These are phyloP conservation scores for Russula griseocarnosa DNA, from an alignment of 768 basidiomycete genomes.

Conservation along the genomic window DNA sequence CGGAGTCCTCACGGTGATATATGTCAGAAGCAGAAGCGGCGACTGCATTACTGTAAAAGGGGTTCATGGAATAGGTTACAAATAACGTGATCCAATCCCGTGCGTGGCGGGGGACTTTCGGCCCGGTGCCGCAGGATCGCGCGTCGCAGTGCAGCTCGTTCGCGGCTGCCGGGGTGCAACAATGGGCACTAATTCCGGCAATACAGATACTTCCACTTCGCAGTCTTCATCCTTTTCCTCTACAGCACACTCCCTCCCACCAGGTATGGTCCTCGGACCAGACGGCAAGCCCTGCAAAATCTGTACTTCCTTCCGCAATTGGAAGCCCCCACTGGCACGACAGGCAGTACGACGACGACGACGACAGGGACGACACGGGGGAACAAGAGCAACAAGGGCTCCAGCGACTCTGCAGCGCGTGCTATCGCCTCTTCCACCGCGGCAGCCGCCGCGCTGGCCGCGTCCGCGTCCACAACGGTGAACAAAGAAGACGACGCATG, in stretches of 20 bases:
- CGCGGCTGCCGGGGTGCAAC: background rate
- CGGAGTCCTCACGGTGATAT: background rate
- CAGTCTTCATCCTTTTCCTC: background rate
- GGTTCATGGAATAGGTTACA: too few species aligned
- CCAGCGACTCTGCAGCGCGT: slow-evolving; percentile 35
- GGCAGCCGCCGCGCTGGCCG: background rate
- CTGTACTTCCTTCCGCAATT: slow-evolving; percentile 75
- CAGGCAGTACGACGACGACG: slow-evolving; percentile 33
- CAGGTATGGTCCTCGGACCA: slow-evolving; percentile 84
- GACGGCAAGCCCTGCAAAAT: slow-evolving; percentile 96
- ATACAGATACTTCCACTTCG: background rate
- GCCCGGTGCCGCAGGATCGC: background rate
- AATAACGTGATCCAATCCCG: too few species aligned
- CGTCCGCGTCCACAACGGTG: slow-evolving; percentile 3
- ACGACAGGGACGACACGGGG: background rate
- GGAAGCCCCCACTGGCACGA: slow-evolving; percentile 42
- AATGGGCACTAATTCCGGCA: background rate
- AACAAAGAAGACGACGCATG: slow-evolving; percentile 40
- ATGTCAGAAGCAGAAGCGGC: too few species aligned
- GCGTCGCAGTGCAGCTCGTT: background rate
- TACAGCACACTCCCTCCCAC: slow-evolving; percentile 45
- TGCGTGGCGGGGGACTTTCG: background rate
- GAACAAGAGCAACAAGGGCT: slow-evolving; percentile 14
- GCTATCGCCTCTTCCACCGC: slow-evolving; percentile 31
- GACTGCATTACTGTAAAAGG: too few species aligned